phyloP scores from a whole-genome alignment of 2,329 filamentous ascomycete genomes.

The Fusarium sp. region DNA sequence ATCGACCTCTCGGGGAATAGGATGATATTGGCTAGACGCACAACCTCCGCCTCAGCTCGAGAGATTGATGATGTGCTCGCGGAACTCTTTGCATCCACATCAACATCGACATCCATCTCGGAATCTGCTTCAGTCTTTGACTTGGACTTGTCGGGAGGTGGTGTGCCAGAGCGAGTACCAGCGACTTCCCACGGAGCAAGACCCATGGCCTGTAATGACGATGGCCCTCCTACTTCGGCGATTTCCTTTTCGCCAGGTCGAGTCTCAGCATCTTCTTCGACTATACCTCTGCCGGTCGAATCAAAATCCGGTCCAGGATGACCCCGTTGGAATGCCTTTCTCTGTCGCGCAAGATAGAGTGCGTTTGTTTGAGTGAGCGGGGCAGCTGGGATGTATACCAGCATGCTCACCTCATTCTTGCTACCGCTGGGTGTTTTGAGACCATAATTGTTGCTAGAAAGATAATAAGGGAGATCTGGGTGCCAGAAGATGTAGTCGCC shows the following conservation, averaged over 20 bases:
- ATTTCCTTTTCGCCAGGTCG: constrained; percentile 64
- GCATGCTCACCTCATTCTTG: constrained; percentile 57
- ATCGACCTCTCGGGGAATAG: constrained; percentile 63
- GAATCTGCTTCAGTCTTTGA: constrained; percentile 44
- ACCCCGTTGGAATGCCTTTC: constrained; percentile 66
- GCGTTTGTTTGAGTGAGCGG: constrained; percentile 68
- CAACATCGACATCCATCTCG: constrained; percentile 43
- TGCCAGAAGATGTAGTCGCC: constrained; percentile 71
- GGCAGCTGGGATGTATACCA: constrained; percentile 66
- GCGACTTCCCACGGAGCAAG: constrained; percentile 62
- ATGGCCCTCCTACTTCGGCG: constrained; percentile 60
- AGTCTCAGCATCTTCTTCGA: constrained; percentile 63
- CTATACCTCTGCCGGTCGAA: constrained; percentile 59
- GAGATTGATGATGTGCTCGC: constrained; percentile 45
- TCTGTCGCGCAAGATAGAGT: constrained; percentile 66
- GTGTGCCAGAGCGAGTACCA: constrained; percentile 46
- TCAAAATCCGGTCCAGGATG: constrained; percentile 68
- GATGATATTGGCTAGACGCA: constrained; percentile 66
- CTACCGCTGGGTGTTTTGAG: constrained; percentile 45
- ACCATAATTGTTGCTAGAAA: constrained; percentile 55
- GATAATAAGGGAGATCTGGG: constrained; percentile 67
- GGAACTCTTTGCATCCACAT: constrained; percentile 42
- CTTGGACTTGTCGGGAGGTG: constrained; percentile 39
- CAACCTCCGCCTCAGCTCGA: constrained; percentile 62
- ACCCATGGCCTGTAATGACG: constrained; percentile 67